phyloP scores from a whole-genome alignment of 441 rosid genomes.

The Biscutella laevigata region DNA sequence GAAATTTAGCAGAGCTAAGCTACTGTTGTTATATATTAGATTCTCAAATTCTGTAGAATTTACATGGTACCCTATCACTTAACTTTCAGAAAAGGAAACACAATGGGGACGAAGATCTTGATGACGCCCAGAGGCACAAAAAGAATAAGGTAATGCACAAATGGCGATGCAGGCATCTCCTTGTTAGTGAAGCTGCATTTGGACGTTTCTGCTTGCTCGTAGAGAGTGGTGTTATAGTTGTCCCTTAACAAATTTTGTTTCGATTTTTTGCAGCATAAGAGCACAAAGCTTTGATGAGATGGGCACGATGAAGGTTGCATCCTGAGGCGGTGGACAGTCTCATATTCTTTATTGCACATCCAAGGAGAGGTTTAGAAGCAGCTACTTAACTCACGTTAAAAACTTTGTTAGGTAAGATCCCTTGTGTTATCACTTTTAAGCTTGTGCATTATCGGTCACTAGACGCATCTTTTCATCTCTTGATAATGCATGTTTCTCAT shows the following conservation, averaged over 20 bases:
- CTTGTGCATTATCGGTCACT: background rate
- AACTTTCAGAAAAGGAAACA: slow-evolving; percentile 78
- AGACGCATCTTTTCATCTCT: background rate
- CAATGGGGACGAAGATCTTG: slow-evolving; percentile 65
- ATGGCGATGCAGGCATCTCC: background rate
- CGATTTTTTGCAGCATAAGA: slow-evolving; percentile 52
- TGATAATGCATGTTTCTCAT: background rate
- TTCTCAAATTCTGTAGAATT: background rate
- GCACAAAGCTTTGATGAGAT: slow-evolving; percentile 63
- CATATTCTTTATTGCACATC: background rate
- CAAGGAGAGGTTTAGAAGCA: slow-evolving; percentile 32
- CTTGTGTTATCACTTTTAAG: background rate
- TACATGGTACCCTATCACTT: background rate
- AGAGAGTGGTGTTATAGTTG: background rate
- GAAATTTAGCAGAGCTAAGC: background rate
- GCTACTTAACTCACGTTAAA: slow-evolving; percentile 27
- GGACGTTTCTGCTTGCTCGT: background rate
- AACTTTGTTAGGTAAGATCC: slow-evolving; percentile 35
- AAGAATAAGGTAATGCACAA: slow-evolving; percentile 66
- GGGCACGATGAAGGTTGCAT: slow-evolving; percentile 55
- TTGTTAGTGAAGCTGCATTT: background rate
- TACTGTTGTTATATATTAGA: background rate
- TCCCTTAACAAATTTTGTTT: background rate
- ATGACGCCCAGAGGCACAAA: slow-evolving; percentile 66
- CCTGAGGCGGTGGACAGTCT: slow-evolving; percentile 32